Percentiles rank a stretch among this genome's conserved stretches.
These are phyloP conservation scores for Stagonosporopsis vannaccii DNA, from an alignment of 2,329 filamentous ascomycete species.

Conservation along the genomic window DNA sequence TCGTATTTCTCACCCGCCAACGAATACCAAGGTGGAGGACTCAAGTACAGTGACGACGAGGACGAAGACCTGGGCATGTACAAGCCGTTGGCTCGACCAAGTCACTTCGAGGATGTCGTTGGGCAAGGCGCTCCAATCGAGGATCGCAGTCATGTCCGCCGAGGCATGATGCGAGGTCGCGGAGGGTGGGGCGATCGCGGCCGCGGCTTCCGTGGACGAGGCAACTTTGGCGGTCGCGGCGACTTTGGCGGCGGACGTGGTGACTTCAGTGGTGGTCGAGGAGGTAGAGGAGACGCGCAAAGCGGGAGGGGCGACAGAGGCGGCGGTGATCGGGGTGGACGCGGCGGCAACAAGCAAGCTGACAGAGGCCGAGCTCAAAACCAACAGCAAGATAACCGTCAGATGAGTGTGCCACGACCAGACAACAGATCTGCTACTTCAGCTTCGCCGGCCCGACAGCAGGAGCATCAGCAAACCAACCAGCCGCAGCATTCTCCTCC, in stretches of 20 bases:
- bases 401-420: conserved; percentile 22
- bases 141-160: conserved; percentile 47
- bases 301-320: conserved; percentile 17
- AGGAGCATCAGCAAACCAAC: conserved; percentile 24
- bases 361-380: conserved; percentile 35
- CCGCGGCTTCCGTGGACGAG: conserved; percentile 46
- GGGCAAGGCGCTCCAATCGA: conserved; percentile 49
- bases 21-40: conserved; percentile 44
- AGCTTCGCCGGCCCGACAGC: conserved; percentile 37
- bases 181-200: conserved; percentile 47
- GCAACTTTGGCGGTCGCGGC: conserved; percentile 31
- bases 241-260: conserved; percentile 26
- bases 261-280: conserved; percentile 34
- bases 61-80: conserved; percentile 56
- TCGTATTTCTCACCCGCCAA: conserved; percentile 29
- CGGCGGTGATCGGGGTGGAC: conserved; percentile 34
- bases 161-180: conserved; percentile 43
- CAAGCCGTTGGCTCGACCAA: conserved; percentile 56
- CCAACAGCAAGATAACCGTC: conserved; percentile 36
- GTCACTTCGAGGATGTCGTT: conserved; percentile 56
- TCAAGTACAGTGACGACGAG: conserved; percentile 55
- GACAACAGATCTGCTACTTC: conserved; percentile 31
- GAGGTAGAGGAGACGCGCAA: conserved; percentile 28
- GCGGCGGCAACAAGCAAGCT: conserved; percentile 36
- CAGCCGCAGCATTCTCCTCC: conserved; percentile 33